Base-by-base conservation (phyloP, 176 grass and related monocot species). In the Phoenix dactylifera region DNA sequence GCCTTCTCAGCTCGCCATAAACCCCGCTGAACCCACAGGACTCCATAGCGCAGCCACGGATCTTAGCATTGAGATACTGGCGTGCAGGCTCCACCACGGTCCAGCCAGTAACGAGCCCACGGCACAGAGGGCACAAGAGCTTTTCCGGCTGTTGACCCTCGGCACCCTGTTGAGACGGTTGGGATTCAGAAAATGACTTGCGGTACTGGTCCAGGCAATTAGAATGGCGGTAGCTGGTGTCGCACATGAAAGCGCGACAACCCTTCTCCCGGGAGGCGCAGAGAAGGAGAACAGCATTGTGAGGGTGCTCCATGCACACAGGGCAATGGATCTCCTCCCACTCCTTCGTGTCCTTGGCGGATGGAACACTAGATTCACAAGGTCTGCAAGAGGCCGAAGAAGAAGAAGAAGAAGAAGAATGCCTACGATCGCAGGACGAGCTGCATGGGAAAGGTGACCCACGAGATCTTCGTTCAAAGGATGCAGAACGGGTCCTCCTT, bases 221-320 rank as follows among this genome's bases (percentile, higher is more conserved):
- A 29, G 90, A 95, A 52, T 84, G 83, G 3, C 80, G 68, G 39
- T 74, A 78, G 39, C 86, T 90, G 1, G 86, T 95, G 50, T 95
- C 75, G 3, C 90, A 95, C 69, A 95, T 70, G 68, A 87, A 95
- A 52, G 90, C 77, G 39, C 74, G 86, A 60, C 90, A 95, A 6
- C 90, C 90, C 50, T 84, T 90, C 24, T 87, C 78, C 0, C 81
- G 67, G 1, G 90, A 90, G 0, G 90, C 87, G 53, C 90, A 95
- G 18, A 81, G 50, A 1, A 95, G 90, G 29, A 95, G 62, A 29
- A 95, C 80, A 1, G 90, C 80, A 3, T 90, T 90, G 80, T 95
- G 90, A 2, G 90, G 90, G 50, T 95, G 83, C 44, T 95, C 90
- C 90, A 95, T 89, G 72, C 90, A 95, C 26, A 95, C 90, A n/a